phyloP scores from a whole-genome alignment of 192 early-diverging fungal genomes.

The Coemansia sp. region DNA sequence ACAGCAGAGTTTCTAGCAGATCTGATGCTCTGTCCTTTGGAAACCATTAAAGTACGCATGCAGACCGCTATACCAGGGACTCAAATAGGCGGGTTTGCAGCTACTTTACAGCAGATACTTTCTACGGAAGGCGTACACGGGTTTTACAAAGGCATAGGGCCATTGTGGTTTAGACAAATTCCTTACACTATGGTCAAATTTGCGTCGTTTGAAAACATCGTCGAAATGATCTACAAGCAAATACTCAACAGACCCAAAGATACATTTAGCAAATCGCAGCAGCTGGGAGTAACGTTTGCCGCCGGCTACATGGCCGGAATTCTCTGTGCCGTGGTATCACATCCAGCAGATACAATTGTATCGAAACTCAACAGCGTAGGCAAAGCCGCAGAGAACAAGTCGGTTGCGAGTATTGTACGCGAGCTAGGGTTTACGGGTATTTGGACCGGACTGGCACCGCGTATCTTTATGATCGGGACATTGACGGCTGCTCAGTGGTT shows the following conservation, averaged over 20 bases:
- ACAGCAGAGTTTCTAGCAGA: slow-evolving; percentile 79
- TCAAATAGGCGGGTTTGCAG: slow-evolving; percentile 57
- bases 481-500: slow-evolving; percentile 78
- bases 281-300: slow-evolving; percentile 71
- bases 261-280: slow-evolving; percentile 62
- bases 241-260: slow-evolving; percentile 56
- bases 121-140: slow-evolving; percentile 57
- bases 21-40: slow-evolving; percentile 75
- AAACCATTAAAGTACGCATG: slow-evolving; percentile 77
- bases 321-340: slow-evolving; percentile 78
- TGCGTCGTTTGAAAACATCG: slow-evolving; percentile 72
- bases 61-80: slow-evolving; percentile 65
- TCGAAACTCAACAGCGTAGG: slow-evolving; percentile 57
- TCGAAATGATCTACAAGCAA: slow-evolving; percentile 58
- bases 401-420: slow-evolving; percentile 26
- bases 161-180: slow-evolving; percentile 73
- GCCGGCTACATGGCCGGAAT: slow-evolving; percentile 82
- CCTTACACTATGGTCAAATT: slow-evolving; percentile 81
- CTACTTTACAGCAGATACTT: slow-evolving; percentile 56
- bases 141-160: slow-evolving; percentile 64
- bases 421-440: slow-evolving; percentile 60
- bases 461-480: slow-evolving; percentile 86
- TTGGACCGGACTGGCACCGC: slow-evolving; percentile 74
- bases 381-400: slow-evolving; percentile 16
- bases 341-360: slow-evolving; percentile 79